Evolutionary conservation across 768 basidiomycete species (phyloP), one percentile per base, ranked within the genome.

Genomic region (Auricularia sp.): DNA sequence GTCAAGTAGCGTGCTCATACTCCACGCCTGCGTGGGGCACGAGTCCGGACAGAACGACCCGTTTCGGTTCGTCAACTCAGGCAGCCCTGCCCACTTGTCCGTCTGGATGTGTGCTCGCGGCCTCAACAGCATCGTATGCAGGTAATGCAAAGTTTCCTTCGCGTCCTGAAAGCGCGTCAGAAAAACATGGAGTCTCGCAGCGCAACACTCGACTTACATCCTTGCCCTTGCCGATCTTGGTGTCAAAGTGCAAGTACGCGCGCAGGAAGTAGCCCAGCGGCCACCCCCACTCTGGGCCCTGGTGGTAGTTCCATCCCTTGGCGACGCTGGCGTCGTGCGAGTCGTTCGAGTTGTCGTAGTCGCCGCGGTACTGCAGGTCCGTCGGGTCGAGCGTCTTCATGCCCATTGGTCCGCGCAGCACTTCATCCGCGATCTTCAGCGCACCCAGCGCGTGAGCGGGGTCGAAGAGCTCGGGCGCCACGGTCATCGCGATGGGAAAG

Each of bases 251-350:
- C 56, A 98, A 82, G 75, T 93, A 97, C 0, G 97, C 94, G 62
- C 93, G 86, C 67, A 98, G 76, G 82, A 97, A 98, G 78, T 94
- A 98, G 3, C 97, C 97, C 54, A 93, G 77, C 11, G 93, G 93
- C 93, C 94, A 96, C 10, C 88, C 90, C 94, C 93, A 97, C 72
- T 94, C 92, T 3, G 93, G 93, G 18, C 92, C 93, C 86, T 94
- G 87, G 75, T 98, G 92, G 72, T 96, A 95, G 74, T 98, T 99
- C 77, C 90, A 78, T 1, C 97, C 97, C 73, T 98, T 98, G 3
- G 97, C 96, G 62, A 94, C 76, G 2, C 86, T 77, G 54, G 84
- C 77, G 71, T 99, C 97, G n/a, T 78, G 77, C 1, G 88, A 86
- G 72, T 99, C 95, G 71, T 97, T 93, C 34, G 91, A 83, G 72